Evolutionary conservation across 495 filamentous ascomycete genomes (phyloP).

Genomic region (Podospora fimiseda): DNA sequence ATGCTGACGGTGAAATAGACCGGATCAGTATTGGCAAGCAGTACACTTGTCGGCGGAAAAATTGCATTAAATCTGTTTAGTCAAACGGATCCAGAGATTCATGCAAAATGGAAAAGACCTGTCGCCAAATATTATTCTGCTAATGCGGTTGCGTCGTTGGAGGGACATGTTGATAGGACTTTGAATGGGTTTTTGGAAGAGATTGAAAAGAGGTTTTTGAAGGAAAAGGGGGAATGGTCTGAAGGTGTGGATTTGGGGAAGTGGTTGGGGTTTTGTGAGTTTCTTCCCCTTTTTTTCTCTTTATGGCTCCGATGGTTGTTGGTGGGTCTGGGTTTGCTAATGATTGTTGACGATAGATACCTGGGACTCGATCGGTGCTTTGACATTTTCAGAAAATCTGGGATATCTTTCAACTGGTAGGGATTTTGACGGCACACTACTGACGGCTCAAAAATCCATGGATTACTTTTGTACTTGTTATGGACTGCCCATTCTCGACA

Average conservation of each 20-base stretch:
- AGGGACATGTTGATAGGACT: conserved; percentile 27
- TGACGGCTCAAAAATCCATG: conserved; percentile 8
- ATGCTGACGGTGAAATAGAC: conserved; percentile 19
- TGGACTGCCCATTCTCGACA: conserved; percentile 16
- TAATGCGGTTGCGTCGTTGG: conserved; percentile 23
- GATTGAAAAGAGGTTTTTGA: conserved; percentile 14
- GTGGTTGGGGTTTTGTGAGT: conserved; percentile 22
- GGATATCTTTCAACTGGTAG: conserved; percentile 32
- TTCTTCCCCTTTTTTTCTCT: not conserved
- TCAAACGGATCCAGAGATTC: conserved; percentile 20
- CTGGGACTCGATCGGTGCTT: conserved; percentile 29
- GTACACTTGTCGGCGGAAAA: conserved; percentile 25
- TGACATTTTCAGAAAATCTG: conserved; percentile 30
- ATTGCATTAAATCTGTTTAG: conserved; percentile 36
- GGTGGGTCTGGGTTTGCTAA: not conserved
- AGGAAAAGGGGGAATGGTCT: not conserved
- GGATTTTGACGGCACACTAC: conserved; percentile 19
- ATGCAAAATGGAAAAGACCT: conserved; percentile 28
- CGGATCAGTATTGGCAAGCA: conserved; percentile 30
- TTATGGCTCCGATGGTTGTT: not conserved
- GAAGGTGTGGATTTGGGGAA: conserved; percentile 13
- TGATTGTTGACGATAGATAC: conserved; percentile 11
- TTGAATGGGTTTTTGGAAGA: conserved; percentile 13
- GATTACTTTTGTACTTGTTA: conserved; percentile 21
- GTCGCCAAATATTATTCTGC: conserved; percentile 33